Base-by-base conservation (phyloP, 169 alveolate species). In the Plasmodium cynomolgi region DNA sequence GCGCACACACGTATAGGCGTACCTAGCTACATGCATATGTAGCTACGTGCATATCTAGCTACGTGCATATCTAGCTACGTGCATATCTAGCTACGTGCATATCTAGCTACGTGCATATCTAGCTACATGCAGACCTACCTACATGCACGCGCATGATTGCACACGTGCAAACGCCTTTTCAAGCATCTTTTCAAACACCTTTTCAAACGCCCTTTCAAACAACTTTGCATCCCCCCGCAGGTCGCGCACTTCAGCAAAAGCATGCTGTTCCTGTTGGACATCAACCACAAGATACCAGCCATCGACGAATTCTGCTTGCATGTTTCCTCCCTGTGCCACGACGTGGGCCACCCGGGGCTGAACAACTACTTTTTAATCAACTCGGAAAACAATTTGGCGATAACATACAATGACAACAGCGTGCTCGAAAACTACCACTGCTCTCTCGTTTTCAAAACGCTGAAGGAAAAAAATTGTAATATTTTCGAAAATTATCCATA, bases 381-480 rank as follows among this genome's bases (percentile, higher is more conserved):
- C 37, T 97, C 98, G 23, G 95, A 95, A 71, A 97, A 96, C 68
- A 96, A 97, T 37, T 82, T 97, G 81, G 98, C 99, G 68, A 92
- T 98, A 41, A 98, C 97, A 44, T 98, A 98, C 95, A 98, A 98
- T 92, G 99, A 98, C 95, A 93, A 95, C 75, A 97, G 99, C 72
- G 98, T 98, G 34, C 95, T 98, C 47, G 99, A 98, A 86, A 98
- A 98, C 96, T 98, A 97, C 93, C 99, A 98, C 95, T 97, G 98
- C 74, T 97, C 98, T 33, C 93, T 96, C 44, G 95, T 98, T 9
- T 98, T 97, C 96, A 95, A 95, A 71, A 96, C 95, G 11, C 56
- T 96, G 8, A 84, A 91, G 23, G 93, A 92, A 3, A 91, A 83
- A 13, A 96, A 79, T 68, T 93, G 92, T 23, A 83, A 68, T 37